phyloP scores from a whole-genome alignment of 2,329 filamentous ascomycete species.

The Epichloe hybrida region DNA sequence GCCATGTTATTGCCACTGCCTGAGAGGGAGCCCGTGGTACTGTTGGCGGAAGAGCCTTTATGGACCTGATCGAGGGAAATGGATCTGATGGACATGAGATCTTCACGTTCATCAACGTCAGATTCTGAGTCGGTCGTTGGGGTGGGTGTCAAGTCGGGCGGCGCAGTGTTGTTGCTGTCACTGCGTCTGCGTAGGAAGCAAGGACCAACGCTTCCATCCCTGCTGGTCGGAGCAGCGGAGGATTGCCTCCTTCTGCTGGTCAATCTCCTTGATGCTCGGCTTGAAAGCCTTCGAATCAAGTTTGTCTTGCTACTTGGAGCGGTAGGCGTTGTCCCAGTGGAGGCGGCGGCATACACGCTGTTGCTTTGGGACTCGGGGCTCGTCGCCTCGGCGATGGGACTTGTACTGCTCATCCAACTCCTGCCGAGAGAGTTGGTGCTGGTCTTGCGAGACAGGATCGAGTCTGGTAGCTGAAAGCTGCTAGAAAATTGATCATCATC shows the following conservation, averaged over 20 bases:
- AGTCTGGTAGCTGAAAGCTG: slow-evolving; percentile 59
- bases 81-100: slow-evolving; percentile 23
- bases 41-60: slow-evolving; percentile 34
- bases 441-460: slow-evolving; percentile 47
- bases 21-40: slow-evolving; percentile 32
- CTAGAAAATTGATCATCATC: slow-evolving; percentile 37
- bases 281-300: slow-evolving; percentile 75
- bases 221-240: slow-evolving; percentile 60
- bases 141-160: slow-evolving; percentile 31
- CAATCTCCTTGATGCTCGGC: slow-evolving; percentile 58
- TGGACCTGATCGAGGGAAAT: slow-evolving; percentile 27
- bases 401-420: slow-evolving; percentile 40
- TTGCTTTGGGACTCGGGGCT: slow-evolving; percentile 10
- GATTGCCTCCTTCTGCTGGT: slow-evolving; percentile 58
- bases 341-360: slow-evolving; percentile 3
- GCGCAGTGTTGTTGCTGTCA: slow-evolving; percentile 68
- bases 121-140: slow-evolving; percentile 40
- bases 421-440: slow-evolving; percentile 53
- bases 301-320: slow-evolving; percentile 20
- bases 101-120: slow-evolving; percentile 39
- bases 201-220: slow-evolving; percentile 81
- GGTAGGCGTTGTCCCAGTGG: slow-evolving; percentile 4
- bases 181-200: slow-evolving; percentile 77
- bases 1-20: slow-evolving; percentile 32
- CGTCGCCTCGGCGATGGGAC: slow-evolving; percentile 35